Evolutionary conservation across 176 grass and related monocot genomes (phyloP), one percentile per base, ranked within the genome.

Genomic region (Zea luxurians): DNA sequence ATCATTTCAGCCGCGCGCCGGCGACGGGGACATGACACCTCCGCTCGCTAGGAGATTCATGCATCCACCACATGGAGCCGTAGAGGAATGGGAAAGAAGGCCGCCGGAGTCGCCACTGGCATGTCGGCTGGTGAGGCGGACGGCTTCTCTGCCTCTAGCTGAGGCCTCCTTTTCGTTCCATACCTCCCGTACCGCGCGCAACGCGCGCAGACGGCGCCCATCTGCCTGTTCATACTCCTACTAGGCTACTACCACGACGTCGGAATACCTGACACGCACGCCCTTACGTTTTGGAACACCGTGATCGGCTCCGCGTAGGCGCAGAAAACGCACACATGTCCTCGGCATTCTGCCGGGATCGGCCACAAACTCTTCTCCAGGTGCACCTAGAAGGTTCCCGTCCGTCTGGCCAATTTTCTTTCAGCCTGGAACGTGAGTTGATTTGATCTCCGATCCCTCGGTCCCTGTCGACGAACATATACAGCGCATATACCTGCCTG

Each of bases 61-160:
- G 36, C 66, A 42, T 53, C 68, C 18, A n/a, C 35, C 3, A 10
- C 45, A 46, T 12, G 4, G 7, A 43, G 7, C 13, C 48, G 10
- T 48, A 6, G 27, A 68, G 43, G 13, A 3, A 34, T 46, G 47
- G 58, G 58, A 20, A 58, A 75, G 61, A 55, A 47, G 4, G 81
- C n/a, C 44, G 74, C 55, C 66, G 74, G 65, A 36, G 37, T 71
- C 15, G 47, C 1, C 37, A 3, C n/a, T 62, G 78, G 18, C 35
- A 2, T 13, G 73, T 42, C 80, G 60, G 73, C 73, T 12, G 50
- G 6, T 41, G 76, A 88, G 68, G 54, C 63, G 55, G 77, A 80
- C 86, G 15, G 12, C 64, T 4, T 37, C 77, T 41, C 81, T 84
- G 27, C 81, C 55, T 70, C 46, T 49, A 35, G 85, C 67, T 83